Evolutionary conservation across 208 protist species (phyloP).

Genomic region (Wallacemonas sp.): DNA sequence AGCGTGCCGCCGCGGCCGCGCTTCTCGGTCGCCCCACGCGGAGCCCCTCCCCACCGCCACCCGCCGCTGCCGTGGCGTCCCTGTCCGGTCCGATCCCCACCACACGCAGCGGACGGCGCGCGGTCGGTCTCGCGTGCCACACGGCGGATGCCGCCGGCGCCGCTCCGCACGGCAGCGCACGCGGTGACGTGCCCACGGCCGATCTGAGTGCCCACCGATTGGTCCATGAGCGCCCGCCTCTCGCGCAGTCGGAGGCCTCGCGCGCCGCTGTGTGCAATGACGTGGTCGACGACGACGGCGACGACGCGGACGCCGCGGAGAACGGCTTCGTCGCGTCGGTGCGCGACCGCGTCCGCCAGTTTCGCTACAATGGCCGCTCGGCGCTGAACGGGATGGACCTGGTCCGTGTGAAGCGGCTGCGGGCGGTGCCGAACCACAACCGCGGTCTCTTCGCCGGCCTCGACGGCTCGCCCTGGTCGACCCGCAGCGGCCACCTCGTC

Average conservation of each 20-base stretch:
- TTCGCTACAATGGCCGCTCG: not conserved
- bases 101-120: not conserved
- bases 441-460: slow-evolving; percentile 59
- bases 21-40: slow-evolving; percentile 4
- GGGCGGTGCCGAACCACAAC: slow-evolving; percentile 60
- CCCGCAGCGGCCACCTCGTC: slow-evolving; percentile 48
- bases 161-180: no score
- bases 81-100: not conserved
- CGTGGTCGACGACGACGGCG: no score
- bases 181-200: no score
- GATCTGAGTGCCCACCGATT: no score
- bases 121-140: no score
- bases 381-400: slow-evolving; percentile 29
- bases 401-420: slow-evolving; percentile 51
- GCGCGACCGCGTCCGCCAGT: slow-evolving; percentile 5
- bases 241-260: no score
- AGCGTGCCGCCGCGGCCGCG: slow-evolving; percentile 13
- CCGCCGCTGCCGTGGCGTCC: no score
- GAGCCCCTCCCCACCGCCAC: not conserved
- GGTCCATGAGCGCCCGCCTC: no score
- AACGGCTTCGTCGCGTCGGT: not conserved
- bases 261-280: no score
- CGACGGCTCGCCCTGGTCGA: slow-evolving; percentile 23
- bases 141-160: no score
- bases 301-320: not conserved